Conservation (phyloP, 192 early-diverging fungal species). For the Jimgerdemannia lactiflua region DNA sequence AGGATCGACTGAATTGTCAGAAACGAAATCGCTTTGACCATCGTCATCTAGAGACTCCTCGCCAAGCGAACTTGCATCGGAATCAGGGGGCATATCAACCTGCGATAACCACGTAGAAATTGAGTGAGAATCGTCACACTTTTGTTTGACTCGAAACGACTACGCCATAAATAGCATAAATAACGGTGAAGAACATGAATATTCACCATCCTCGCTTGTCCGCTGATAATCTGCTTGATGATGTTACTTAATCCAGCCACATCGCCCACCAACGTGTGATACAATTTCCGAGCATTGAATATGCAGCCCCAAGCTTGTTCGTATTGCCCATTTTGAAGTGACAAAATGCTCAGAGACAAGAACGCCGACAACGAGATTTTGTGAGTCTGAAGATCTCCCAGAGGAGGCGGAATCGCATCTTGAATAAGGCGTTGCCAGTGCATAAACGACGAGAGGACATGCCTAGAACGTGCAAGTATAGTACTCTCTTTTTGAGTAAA, state of each 20-base stretch:
- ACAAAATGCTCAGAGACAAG: slow-evolving; percentile 19
- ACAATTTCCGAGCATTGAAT: background rate
- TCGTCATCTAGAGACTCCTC: background rate
- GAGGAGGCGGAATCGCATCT: background rate
- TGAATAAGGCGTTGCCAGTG: slow-evolving; percentile 1
- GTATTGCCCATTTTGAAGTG: slow-evolving; percentile 25
- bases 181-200: background rate
- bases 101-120: background rate
- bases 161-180: background rate
- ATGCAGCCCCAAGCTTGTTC: slow-evolving; percentile 32
- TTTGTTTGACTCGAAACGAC: too few relatives aligned
- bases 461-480: background rate
- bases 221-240: background rate
- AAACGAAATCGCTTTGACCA: slow-evolving; percentile 21
- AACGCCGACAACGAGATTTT: slow-evolving; percentile 26
- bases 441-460: background rate
- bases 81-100: background rate
- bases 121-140: background rate
- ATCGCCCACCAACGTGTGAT: background rate
- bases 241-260: background rate
- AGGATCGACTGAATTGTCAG: slow-evolving; percentile 14
- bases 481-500: background rate
- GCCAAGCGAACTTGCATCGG: background rate
- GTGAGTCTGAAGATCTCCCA: background rate
- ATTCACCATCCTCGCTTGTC: background rate